phyloP scores from a whole-genome alignment of 371 early-diverging fungal species.

The Dinochytrium kinnereticum region DNA sequence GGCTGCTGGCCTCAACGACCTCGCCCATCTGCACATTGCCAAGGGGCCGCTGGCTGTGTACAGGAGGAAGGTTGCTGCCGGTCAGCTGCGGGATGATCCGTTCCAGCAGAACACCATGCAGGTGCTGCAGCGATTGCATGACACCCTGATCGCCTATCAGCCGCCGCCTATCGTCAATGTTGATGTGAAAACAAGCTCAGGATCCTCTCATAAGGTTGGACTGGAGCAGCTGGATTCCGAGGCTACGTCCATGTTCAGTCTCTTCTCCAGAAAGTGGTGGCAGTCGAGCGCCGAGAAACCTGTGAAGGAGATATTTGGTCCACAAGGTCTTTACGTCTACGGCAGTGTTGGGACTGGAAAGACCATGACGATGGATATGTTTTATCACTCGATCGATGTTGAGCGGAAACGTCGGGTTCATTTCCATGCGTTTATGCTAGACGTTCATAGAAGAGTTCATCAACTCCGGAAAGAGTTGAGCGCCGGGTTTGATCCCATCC shows the following conservation, averaged over 20 bases:
- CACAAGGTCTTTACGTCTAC: constrained; percentile 76
- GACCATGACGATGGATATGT: constrained; percentile 95
- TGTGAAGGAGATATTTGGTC: constrained; percentile 28
- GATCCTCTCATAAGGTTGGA: constrained; percentile 22
- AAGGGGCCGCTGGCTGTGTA: constrained; percentile 38
- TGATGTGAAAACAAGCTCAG: constrained; percentile 31
- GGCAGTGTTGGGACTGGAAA: constrained; percentile 90
- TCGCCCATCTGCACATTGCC: too few relatives aligned
- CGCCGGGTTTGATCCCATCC: constrained; percentile 69
- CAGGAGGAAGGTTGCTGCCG: constrained; percentile 14
- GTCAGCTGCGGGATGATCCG: constrained; percentile 45
- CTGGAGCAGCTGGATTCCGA: constrained; percentile 43
- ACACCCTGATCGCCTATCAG: constrained; percentile 53
- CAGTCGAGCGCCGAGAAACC: constrained; percentile 26
- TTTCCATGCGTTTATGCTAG: constrained; percentile 95
- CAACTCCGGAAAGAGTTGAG: constrained; percentile 62
- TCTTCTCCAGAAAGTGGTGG: constrained; percentile 11
- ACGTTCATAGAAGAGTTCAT: constrained; percentile 87
- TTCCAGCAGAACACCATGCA: constrained; percentile 65
- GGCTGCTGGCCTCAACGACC: too few relatives aligned
- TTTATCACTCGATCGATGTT: constrained; percentile 77
- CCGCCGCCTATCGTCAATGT: constrained; percentile 47
- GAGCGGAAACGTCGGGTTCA: constrained; percentile 84
- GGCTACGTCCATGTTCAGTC: constrained; percentile 33
- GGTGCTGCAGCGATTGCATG: constrained; percentile 62